A percentile compares a stretch with the other conserved stretches of the same genome.
Evolutionary conservation across 345 rosid species (phyloP).

Genomic region (Eucalyptus regnans): DNA sequence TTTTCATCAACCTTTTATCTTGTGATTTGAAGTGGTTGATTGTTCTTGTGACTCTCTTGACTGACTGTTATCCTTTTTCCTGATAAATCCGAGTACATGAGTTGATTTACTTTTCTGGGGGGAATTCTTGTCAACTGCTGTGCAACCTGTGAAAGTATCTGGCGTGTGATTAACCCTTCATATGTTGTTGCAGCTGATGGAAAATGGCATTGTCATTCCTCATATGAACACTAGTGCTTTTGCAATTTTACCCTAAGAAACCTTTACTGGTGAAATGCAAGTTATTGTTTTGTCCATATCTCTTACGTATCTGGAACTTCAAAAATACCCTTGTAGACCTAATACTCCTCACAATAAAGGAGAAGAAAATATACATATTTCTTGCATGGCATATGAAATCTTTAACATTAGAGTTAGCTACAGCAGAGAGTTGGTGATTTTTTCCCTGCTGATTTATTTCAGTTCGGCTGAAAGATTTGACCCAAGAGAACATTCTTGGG

Average conservation of each 20-base stretch:
- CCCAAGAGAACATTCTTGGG: constrained; percentile 74
- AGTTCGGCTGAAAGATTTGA: constrained; percentile 83
- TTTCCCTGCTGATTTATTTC: background rate
- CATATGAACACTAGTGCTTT: background rate
- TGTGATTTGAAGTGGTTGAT: background rate
- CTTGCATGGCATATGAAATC: background rate
- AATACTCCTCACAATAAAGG: background rate
- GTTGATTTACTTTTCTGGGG: background rate
- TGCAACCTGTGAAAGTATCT: background rate
- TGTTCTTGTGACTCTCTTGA: background rate
- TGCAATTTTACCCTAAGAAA: background rate
- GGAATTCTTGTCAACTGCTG: background rate
- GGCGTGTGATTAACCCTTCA: background rate
- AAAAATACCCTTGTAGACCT: background rate
- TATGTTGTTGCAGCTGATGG: background rate
- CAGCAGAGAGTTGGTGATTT: background rate
- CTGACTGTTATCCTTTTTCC: background rate
- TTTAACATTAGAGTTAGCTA: background rate
- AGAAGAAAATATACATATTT: background rate
- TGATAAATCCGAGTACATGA: background rate
- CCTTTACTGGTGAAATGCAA: background rate
- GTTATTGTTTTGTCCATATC: background rate
- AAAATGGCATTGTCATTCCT: background rate
- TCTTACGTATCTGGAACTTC: background rate
- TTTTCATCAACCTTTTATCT: background rate